These are phyloP conservation scores for Aureobasidium lini DNA, from an alignment of 2,329 filamentous ascomycete species.

Conservation along the genomic window DNA sequence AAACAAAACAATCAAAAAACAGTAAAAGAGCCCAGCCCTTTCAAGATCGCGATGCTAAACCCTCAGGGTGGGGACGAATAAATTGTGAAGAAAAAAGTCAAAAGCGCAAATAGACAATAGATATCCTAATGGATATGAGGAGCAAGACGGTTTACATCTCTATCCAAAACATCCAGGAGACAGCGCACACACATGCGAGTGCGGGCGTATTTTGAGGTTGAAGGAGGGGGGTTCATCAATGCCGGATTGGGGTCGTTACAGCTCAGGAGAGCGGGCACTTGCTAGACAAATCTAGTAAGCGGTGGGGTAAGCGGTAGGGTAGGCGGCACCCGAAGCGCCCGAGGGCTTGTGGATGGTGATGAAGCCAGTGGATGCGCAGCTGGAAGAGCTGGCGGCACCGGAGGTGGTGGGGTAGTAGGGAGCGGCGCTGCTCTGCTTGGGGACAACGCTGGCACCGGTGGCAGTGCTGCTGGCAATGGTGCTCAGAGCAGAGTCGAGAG, in stretches of 20 bases:
- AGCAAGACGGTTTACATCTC: neutral
- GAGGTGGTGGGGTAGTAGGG: slow-evolving; percentile 22
- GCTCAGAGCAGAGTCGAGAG: slow-evolving; percentile 6
- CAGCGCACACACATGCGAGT: neutral
- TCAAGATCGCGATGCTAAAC: slow-evolving; percentile 5
- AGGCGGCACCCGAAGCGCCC: slow-evolving; percentile 12
- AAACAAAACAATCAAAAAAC: neutral
- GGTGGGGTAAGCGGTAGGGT: slow-evolving; percentile 2
- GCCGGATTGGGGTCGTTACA: slow-evolving; percentile 12
- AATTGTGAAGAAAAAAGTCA: neutral
- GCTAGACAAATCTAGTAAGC: neutral
- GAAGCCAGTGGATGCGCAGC: slow-evolving; percentile 23
- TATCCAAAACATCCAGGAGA: neutral
- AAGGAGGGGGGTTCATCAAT: slow-evolving; percentile 2
- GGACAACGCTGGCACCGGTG: slow-evolving; percentile 10
- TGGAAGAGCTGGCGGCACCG: slow-evolving; percentile 13
- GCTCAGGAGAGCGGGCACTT: neutral
- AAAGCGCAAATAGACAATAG: slow-evolving; percentile 1
- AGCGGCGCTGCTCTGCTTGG: slow-evolving; percentile 15
- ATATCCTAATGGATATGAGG: neutral
- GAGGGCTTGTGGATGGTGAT: slow-evolving; percentile 22
- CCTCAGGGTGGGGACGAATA: slow-evolving; percentile 7
- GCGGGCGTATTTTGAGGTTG: neutral
- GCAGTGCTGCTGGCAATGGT: slow-evolving; percentile 8
- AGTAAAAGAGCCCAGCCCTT: slow-evolving; percentile 12